Base-by-base conservation (phyloP, 768 basidiomycete species). In the Calvatia gigantea region DNA sequence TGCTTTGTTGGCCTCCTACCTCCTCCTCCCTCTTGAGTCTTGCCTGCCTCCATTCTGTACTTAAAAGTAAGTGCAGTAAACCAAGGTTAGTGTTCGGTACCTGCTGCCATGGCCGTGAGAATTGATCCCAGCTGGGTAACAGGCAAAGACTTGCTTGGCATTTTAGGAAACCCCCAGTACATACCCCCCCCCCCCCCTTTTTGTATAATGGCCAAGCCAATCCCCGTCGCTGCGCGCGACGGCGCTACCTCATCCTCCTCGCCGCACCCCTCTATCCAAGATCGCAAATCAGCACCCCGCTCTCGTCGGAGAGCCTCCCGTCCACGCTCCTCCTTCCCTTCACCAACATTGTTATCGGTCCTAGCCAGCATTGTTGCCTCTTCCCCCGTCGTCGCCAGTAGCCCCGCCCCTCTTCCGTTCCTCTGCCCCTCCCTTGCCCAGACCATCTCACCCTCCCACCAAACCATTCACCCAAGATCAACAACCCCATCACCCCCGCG, bases 351-450 rank as follows among this genome's bases (percentile, higher is more conserved):
- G 56, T 75, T 87, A 58, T 76, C 83, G 2, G 67, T 83, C 46
- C 75, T 87, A 37, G 83, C 84, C 8, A 28, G 33, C 23, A 70
- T 80, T 63, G 70, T 87, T 59, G 82, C 80, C 4, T 69, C 80
- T 9, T 68, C 78, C n/a, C 63, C 76, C 25, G 58, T 73, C 3
- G 81, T 69, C 37, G 68, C 77, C 62, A 80, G 75, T 44, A 73
- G 73, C 55, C 84, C 85, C 6, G 67, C 73, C 21, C 83, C 84
- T 1, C 83, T 78, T n/a, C 60, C 75, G 50, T 87, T 87, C 60
- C 76, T 86, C 39, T 87, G 85, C 58, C 86, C 85, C 1, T 74
- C 72, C 19, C 65, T 80, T 59, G 67, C 64, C 41, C 44, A 27
- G 49, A 55, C 29, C 29, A 9, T n/a, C 14, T 1, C 28, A 57